Conservation (phyloP, 768 basidiomycete species). For the Leucosporidium creatinivorum region DNA sequence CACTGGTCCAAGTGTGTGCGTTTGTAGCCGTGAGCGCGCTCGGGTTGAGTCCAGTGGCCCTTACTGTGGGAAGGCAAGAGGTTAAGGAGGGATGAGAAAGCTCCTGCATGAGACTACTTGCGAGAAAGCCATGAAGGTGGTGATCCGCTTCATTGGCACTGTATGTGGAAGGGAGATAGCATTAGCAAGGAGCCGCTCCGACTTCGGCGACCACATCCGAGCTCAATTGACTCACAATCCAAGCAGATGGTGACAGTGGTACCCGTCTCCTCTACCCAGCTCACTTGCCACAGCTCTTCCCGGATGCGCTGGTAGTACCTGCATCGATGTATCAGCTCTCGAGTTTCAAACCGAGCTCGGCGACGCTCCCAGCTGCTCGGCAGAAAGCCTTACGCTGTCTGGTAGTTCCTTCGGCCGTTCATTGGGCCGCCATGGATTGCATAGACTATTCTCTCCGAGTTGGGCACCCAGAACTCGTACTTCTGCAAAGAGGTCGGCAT, state of each 20-base stretch:
- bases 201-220: too few relatives aligned
- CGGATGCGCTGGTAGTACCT: slow-evolving; percentile 28
- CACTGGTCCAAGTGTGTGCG: slow-evolving; percentile 9
- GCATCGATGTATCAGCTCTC: background rate
- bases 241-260: slow-evolving; percentile 15
- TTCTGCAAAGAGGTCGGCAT: background rate
- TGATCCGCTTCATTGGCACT: slow-evolving; percentile 11
- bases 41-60: slow-evolving; percentile 19
- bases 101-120: background rate
- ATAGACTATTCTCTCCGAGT: slow-evolving; percentile 20
- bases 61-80: slow-evolving; percentile 5
- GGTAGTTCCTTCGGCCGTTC: slow-evolving; percentile 21
- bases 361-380: too few relatives aligned
- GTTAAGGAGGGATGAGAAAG: background rate
- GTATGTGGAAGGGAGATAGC: background rate
- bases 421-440: slow-evolving; percentile 15
- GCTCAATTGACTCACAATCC: slow-evolving; percentile 1
- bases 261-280: slow-evolving; percentile 30
- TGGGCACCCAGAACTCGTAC: slow-evolving; percentile 21
- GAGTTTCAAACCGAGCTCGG: background rate
- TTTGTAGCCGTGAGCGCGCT: slow-evolving; percentile 28
- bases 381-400: background rate
- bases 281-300: slow-evolving; percentile 17
- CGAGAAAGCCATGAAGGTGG: background rate
- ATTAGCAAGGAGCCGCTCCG: background rate